phyloP scores from a whole-genome alignment of 78 protist genomes.

The Dictyostelium brefeldianum region DNA sequence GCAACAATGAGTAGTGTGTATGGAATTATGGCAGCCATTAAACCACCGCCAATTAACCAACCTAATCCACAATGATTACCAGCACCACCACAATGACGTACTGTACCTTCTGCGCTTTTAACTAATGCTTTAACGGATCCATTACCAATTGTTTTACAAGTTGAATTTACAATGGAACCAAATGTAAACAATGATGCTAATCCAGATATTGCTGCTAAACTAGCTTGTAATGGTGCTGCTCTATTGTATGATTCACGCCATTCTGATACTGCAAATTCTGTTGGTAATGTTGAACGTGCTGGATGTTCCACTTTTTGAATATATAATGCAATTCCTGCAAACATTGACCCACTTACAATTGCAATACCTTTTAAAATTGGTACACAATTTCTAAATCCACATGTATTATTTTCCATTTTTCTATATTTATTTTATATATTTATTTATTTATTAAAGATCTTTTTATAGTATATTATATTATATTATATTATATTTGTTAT shows the following conservation, averaged over 20 bases:
- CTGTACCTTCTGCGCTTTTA: not conserved
- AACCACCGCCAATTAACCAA: slow-evolving; percentile 9
- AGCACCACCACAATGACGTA: not conserved
- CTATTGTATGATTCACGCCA: slow-evolving; percentile 4
- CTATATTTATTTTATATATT: not conserved
- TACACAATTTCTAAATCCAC: not conserved
- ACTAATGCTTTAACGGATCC: not conserved
- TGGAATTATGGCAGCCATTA: slow-evolving; percentile 8
- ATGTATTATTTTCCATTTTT: not conserved
- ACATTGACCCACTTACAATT: not conserved
- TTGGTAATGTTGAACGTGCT: slow-evolving; percentile 5
- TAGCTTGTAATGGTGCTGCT: not conserved
- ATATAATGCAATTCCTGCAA: slow-evolving; percentile 7
- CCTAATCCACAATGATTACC: not conserved
- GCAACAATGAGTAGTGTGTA: not conserved
- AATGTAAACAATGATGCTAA: not conserved
- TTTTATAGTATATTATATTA: not conserved
- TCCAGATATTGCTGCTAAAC: not conserved
- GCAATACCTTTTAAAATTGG: slow-evolving; percentile 33
- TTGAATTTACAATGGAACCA: not conserved
- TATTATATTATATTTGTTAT: no score
- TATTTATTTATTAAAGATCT: not conserved
- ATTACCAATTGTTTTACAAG: not conserved
- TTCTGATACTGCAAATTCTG: not conserved
- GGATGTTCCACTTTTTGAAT: slow-evolving; percentile 1